A percentile compares a stretch with the other conserved stretches of the same genome.
These are phyloP conservation scores for Solanum pennellii DNA, from an alignment of 257 asterid species.

Conservation along the genomic window DNA sequence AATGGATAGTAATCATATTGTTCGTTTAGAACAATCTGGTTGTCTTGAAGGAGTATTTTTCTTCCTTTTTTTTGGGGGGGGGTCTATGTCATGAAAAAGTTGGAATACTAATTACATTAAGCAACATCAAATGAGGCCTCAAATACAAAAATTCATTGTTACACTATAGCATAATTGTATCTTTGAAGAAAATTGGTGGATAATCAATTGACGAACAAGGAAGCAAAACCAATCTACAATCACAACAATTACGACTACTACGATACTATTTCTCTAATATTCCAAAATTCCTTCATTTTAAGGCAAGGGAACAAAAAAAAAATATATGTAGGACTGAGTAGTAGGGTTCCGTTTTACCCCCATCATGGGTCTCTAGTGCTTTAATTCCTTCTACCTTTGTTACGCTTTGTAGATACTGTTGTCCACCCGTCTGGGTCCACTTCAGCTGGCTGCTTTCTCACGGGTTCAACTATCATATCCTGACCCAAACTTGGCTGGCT, in stretches of 20 bases:
- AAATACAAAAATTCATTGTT: not conserved
- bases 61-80: not conserved
- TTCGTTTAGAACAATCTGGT: not conserved
- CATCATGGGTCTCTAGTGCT: not conserved
- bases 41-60: not conserved
- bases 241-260: not conserved
- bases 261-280: not conserved
- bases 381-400: slow-evolving; percentile 28
- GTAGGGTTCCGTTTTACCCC: not conserved
- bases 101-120: not conserved
- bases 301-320: not conserved
- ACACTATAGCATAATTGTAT: not conserved
- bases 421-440: slow-evolving; percentile 46
- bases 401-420: slow-evolving; percentile 27
- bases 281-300: not conserved
- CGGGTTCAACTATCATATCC: not conserved
- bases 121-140: not conserved
- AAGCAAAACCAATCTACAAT: not conserved
- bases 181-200: not conserved
- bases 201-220: not conserved
- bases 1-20: not conserved
- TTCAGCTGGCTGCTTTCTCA: slow-evolving; percentile 5
- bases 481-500: slow-evolving; percentile 1
- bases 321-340: no score
- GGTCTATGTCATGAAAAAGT: not conserved